Evolutionary conservation across 2,329 filamentous ascomycete genomes (phyloP), one percentile per base, ranked within the genome.

Genomic region (Fusarium sterilihyphosum): DNA sequence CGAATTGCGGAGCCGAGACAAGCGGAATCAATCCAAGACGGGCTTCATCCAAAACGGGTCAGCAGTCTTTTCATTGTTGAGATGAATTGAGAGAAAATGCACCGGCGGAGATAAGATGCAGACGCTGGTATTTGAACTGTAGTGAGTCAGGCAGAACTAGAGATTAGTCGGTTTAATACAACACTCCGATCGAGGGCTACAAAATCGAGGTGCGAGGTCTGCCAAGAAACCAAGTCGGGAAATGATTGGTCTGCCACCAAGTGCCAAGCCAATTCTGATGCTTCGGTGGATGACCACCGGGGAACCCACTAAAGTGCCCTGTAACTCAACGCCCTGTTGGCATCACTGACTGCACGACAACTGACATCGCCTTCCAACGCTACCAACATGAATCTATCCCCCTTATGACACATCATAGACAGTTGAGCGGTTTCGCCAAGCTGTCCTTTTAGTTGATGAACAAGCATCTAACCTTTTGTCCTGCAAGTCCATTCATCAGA

Each of bases 61-160:
- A 35, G 31, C 22, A 24, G 3, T 14, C 3, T 18, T 17, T 50
- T 13, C 8, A 3, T n/a, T 17, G 2, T 33, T 0, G 1, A 50
- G 16, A n/a, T 18, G 0, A 13, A 3, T 31, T 29, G 13, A 22
- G 24, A 20, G 0, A 20, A 0, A 5, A n/a, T 11, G 2, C 14
- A 7, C 5, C 8, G 6, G 3, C 5, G 3, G 10, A 33, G 10
- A 33, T 7, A 12, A 13, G 3, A 17, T 1, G 0, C 11, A 13
- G 5, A 49, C 6, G 9, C 9, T 29, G 9, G 26, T 29, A 14
- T 9, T 6, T 9, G 3, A 17, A 3, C 4, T 9, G 14, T 2
- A 14, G 2, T 8, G 14, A 12, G 3, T 4, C 5, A 17, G 29
- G 5, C n/a, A 7, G 10, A 12, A 13, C 22, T 31, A 10, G 47